Conservation (phyloP, 768 basidiomycete genomes). For the Suillus clintonianus region DNA sequence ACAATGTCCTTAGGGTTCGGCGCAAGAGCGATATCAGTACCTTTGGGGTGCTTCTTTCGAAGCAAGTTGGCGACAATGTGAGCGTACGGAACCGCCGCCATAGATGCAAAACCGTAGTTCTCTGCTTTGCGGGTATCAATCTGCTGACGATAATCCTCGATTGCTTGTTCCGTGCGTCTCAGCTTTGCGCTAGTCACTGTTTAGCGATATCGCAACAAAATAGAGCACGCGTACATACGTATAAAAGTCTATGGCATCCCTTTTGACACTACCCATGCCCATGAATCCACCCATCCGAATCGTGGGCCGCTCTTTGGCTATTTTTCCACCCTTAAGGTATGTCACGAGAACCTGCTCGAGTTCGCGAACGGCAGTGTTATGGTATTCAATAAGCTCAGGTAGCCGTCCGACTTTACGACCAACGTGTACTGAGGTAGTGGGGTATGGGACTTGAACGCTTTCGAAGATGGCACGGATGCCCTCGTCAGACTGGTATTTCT, state of each 20-base stretch:
- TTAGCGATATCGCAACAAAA: constrained; percentile 9
- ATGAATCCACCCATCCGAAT: constrained; percentile 77
- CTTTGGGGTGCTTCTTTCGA: constrained; percentile 67
- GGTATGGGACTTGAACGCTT: constrained; percentile 77
- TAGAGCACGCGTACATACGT: constrained; percentile 54
- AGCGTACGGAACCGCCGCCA: constrained; percentile 86
- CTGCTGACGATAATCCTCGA: constrained; percentile 71
- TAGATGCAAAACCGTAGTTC: constrained; percentile 89
- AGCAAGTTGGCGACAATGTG: constrained; percentile 81
- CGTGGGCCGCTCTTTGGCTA: constrained; percentile 80
- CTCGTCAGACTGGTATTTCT: constrained; percentile 80
- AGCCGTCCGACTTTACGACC: constrained; percentile 86
- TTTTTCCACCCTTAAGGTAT: constrained; percentile 82
- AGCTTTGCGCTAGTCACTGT: constrained; percentile 40
- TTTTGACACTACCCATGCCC: constrained; percentile 81
- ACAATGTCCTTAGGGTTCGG: constrained; percentile 92
- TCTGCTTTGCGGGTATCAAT: constrained; percentile 79
- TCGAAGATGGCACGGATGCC: constrained; percentile 81
- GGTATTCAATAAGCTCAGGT: constrained; percentile 87
- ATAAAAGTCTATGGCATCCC: constrained; percentile 93
- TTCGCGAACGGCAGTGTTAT: constrained; percentile 92
- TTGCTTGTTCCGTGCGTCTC: constrained; percentile 67
- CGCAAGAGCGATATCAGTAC: constrained; percentile 70
- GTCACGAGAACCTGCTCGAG: constrained; percentile 87
- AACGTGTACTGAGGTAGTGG: constrained; percentile 88